Percentiles rank a stretch among this genome's conserved stretches.
Evolutionary conservation across 306 rosid genomes (phyloP).

Genomic region (Trifolium repens): DNA sequence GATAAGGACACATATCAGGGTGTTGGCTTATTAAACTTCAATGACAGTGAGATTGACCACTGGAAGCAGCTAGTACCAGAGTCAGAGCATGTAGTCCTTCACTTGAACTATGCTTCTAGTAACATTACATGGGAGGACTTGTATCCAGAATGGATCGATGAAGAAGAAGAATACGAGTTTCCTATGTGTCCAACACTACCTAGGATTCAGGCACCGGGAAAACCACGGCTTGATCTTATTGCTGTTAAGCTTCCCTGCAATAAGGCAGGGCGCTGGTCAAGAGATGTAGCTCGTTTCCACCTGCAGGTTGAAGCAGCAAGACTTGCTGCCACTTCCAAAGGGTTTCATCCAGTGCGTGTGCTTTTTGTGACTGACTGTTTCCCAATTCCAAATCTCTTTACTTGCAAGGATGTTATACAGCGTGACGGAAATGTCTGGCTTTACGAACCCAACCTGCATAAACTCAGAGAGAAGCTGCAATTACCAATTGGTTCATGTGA

Average conservation of each 20-base stretch:
- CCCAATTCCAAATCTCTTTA: slow-evolving; percentile 76
- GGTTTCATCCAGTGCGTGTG: slow-evolving; percentile 63
- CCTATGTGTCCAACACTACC: slow-evolving; percentile 86
- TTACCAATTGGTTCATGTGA: slow-evolving; percentile 88
- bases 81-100: slow-evolving; percentile 61
- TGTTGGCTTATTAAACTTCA: slow-evolving; percentile 82
- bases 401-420: slow-evolving; percentile 67
- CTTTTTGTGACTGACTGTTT: slow-evolving; percentile 77
- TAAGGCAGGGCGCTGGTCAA: slow-evolving; percentile 74
- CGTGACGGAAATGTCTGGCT: slow-evolving; percentile 82
- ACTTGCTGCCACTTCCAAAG: slow-evolving; percentile 76
- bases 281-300: slow-evolving; percentile 89
- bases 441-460: slow-evolving; percentile 64
- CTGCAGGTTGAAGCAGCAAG: slow-evolving; percentile 93
- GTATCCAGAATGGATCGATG: slow-evolving; percentile 95
- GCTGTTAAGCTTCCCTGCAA: slow-evolving; percentile 88
- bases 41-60: slow-evolving; percentile 65
- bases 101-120: slow-evolving; percentile 52
- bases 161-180: slow-evolving; percentile 86
- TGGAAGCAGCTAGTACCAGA: slow-evolving; percentile 81
- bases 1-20: slow-evolving; percentile 66
- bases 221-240: slow-evolving; percentile 77
- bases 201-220: slow-evolving; percentile 62
- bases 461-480: slow-evolving; percentile 66
- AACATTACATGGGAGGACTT: slow-evolving; percentile 76